Percentiles rank a stretch among this genome's conserved stretches.
These are phyloP conservation scores for Funneliformis mosseae DNA, from an alignment of 192 early-diverging fungal genomes.

Conservation along the genomic window DNA sequence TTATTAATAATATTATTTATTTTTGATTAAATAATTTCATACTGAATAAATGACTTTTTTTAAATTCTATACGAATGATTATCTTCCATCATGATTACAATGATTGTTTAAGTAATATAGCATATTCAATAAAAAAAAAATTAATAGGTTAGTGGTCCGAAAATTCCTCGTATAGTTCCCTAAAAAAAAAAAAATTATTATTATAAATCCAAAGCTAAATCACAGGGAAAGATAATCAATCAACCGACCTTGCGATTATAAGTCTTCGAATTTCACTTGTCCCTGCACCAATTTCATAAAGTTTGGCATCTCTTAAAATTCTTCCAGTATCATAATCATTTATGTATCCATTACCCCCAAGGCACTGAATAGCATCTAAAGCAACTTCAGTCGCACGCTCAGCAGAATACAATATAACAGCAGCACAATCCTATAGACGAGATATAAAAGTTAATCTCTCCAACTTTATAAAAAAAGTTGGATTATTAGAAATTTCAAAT, in stretches of 20 bases:
- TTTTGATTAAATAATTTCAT: too few species aligned
- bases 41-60: too few species aligned
- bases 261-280: conserved; percentile 92
- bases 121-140: too few species aligned
- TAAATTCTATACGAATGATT: too few species aligned
- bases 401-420: conserved; percentile 90
- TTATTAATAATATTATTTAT: too few species aligned
- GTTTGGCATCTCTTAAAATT: conserved; percentile 88
- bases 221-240: neutral
- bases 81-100: too few species aligned
- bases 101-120: too few species aligned
- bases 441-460: neutral
- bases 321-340: conserved; percentile 90
- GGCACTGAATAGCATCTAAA: conserved; percentile 90
- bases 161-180: conserved; percentile 73
- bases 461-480: neutral
- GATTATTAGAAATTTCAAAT: neutral
- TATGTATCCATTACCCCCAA: conserved; percentile 95
- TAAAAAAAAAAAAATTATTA: neutral
- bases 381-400: conserved; percentile 93
- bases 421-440: conserved; percentile 77
- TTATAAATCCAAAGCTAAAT: conserved; percentile 3
- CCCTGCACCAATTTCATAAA: conserved; percentile 97
- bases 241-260: conserved; percentile 71
- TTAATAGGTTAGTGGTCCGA: too few species aligned